Percentiles rank a stretch among this genome's conserved stretches.
These are phyloP conservation scores for Elsinoe necatrix DNA, from an alignment of 2,329 filamentous ascomycete species.

Conservation along the genomic window DNA sequence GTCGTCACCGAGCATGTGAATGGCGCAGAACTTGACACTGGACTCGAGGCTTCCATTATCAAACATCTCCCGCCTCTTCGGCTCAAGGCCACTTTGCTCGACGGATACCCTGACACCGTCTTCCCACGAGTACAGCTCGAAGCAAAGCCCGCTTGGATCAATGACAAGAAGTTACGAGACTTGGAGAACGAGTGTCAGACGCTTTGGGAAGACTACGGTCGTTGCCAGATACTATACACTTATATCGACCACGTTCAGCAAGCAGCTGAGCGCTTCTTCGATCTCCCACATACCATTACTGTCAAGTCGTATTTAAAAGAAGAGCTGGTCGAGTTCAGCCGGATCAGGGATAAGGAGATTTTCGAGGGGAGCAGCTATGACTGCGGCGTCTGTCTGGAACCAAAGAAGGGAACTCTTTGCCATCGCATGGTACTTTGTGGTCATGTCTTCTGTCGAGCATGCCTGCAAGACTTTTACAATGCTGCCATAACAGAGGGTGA, in stretches of 20 bases:
- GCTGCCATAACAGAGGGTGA: conserved; percentile 80
- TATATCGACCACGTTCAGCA: conserved; percentile 55
- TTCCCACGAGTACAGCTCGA: conserved; percentile 44
- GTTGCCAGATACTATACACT: conserved; percentile 48
- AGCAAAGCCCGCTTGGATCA: conserved; percentile 47
- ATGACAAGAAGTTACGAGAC: conserved; percentile 34
- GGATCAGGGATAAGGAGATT: conserved; percentile 59
- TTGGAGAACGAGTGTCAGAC: conserved; percentile 41
- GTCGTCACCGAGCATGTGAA: conserved; percentile 28
- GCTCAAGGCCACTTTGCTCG: conserved; percentile 45
- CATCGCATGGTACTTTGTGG: conserved; percentile 74
- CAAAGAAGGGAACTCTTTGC: conserved; percentile 76
- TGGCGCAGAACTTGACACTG: not conserved
- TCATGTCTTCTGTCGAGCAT: conserved; percentile 86
- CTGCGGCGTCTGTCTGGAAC: conserved; percentile 82
- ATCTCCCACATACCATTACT: conserved; percentile 38
- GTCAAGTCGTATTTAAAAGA: conserved; percentile 51
- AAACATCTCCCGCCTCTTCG: conserved; percentile 48
- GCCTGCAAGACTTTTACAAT: conserved; percentile 83
- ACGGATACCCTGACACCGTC: conserved; percentile 46
- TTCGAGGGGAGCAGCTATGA: conserved; percentile 82
- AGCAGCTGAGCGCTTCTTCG: conserved; percentile 48
- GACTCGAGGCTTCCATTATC: not conserved
- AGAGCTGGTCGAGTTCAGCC: conserved; percentile 68
- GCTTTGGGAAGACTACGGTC: conserved; percentile 54